Base-by-base conservation (phyloP, 768 basidiomycete genomes). In the Lentinula aciculospora region DNA sequence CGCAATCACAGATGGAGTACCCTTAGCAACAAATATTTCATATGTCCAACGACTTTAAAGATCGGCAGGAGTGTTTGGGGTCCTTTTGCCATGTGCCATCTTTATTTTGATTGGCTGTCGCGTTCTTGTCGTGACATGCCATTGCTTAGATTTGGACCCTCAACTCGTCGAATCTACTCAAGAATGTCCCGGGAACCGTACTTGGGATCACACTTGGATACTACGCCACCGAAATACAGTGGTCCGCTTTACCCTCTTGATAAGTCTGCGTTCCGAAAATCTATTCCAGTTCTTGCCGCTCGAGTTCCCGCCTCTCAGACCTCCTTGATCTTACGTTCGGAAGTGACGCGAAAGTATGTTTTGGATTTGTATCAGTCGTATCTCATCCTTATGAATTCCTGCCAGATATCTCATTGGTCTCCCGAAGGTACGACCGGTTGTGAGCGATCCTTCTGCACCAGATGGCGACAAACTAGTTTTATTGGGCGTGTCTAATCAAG, bases 211-310 rank as follows among this genome's bases (percentile, higher is more conserved):
- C 55, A 31, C 31, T 55, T 76, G 2, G 60, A 71, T 42, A 45
- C 60, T 28, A 51, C 67, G 9, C 78, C 80, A 9, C 84, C 85
- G 3, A 49, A 73, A 23, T 81, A 82, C 57, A 74, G 75, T 45
- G 81, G 79, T 59, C 78, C 81, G 66, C 71, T 70, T 50, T 73
- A 77, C 29, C 68, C 69, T 42, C 69, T 93, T n/a, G 83, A 93
- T 71, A 81, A 78, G 59, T 65, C 69, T 60, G 80, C 75, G 6
- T 97, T 97, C 66, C 77, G 68, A 25, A 86, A 82, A 68, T 76
- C 79, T 0, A 64, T 95, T 7, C 75, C 82, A 6, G 78, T 94
- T 9, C 74, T 95, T 31, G 89, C 86, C 23, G 84, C 79, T 21
- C 80, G 84, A 23, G 77, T 92, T 12, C 75, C 81, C 40, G 79